Conservation (phyloP, 2,329 filamentous ascomycete genomes). For the Scytalidium lignicola region DNA sequence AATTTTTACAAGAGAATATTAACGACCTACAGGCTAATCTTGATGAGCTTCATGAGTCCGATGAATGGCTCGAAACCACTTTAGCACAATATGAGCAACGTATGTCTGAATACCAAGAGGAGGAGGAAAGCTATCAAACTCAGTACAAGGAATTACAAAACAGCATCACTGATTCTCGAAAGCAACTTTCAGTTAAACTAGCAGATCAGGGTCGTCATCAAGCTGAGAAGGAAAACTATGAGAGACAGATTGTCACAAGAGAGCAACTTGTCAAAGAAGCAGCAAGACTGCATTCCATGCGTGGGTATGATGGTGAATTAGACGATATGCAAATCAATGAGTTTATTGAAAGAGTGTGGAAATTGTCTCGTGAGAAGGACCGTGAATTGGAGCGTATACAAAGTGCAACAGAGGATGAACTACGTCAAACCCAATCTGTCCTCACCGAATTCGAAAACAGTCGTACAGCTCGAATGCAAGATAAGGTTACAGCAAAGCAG, state of each 20-base stretch:
- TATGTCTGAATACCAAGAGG: slow-evolving; percentile 58
- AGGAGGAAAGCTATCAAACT: slow-evolving; percentile 56
- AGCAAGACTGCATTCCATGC: slow-evolving; percentile 70
- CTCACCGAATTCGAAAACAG: slow-evolving; percentile 71
- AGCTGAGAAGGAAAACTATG: slow-evolving; percentile 82
- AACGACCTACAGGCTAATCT: slow-evolving; percentile 66
- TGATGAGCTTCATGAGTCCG: slow-evolving; percentile 71
- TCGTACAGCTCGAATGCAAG: slow-evolving; percentile 67
- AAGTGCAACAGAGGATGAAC: slow-evolving; percentile 67
- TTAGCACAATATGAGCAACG: slow-evolving; percentile 74
- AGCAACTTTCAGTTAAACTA: slow-evolving; percentile 45
- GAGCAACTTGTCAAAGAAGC: slow-evolving; percentile 72
- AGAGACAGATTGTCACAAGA: slow-evolving; percentile 69
- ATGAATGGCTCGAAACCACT: slow-evolving; percentile 66
- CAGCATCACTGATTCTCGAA: slow-evolving; percentile 40
- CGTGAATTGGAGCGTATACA: slow-evolving; percentile 70
- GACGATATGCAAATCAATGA: slow-evolving; percentile 66
- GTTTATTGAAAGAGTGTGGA: slow-evolving; percentile 75
- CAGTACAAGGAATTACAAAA: slow-evolving; percentile 62
- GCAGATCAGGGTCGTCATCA: slow-evolving; percentile 71
- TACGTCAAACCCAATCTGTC: slow-evolving; percentile 64
- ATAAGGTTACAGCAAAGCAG: slow-evolving; percentile 67
- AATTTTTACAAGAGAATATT: slow-evolving; percentile 65
- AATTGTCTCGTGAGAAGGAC: slow-evolving; percentile 72
- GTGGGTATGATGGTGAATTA: slow-evolving; percentile 77